Evolutionary conservation across 495 filamentous ascomycete genomes (phyloP), one percentile per base, ranked within the genome.

Genomic region (Hypoxylon fuscum): DNA sequence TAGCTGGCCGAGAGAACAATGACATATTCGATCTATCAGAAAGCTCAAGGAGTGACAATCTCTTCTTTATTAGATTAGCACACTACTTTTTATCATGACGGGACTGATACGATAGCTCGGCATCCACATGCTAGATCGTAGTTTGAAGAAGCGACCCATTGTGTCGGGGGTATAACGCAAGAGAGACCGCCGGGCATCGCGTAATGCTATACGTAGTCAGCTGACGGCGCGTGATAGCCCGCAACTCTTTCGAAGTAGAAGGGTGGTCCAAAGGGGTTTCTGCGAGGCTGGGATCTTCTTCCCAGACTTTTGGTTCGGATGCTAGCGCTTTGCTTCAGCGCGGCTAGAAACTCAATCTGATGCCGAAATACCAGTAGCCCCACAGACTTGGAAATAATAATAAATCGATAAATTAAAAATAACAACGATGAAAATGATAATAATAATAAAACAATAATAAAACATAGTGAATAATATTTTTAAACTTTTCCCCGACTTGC

Each of bases 151-250:
- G 31, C 14, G 41, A 51, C 34, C 62, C 62, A 51, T 45, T 29
- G 40, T 31, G 11, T 34, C 45, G 62, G 62, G 43, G 49, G 45
- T 29, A 21, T 37, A 44, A 51, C 22, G 45, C 10, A 22, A 21
- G 27, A 42, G 23, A 12, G 54, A 21, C 32, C 23, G 47, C 43
- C 9, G 23, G n/a, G 22, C 38, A 60, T 59, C 55, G 44, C 62
- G 56, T 65, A 66, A 66, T 56, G 56, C 18, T 44, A 22, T 66
- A 66, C 62, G 62, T 66, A 66, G 56, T 66, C 57, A 56, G 62
- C 62, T 61, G 34, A 60, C 41, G 50, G 56, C 51, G 56, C 56
- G 56, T 35, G 22, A 46, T 41, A 50, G 40, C 44, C 17, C 46
- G 46, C 20, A 53, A 44, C 51, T 60, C 40, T 57, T 37, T n/a